These are phyloP conservation scores for Aspergillus pseudoterreus DNA, from an alignment of 2,329 filamentous ascomycete genomes.

Conservation along the genomic window DNA sequence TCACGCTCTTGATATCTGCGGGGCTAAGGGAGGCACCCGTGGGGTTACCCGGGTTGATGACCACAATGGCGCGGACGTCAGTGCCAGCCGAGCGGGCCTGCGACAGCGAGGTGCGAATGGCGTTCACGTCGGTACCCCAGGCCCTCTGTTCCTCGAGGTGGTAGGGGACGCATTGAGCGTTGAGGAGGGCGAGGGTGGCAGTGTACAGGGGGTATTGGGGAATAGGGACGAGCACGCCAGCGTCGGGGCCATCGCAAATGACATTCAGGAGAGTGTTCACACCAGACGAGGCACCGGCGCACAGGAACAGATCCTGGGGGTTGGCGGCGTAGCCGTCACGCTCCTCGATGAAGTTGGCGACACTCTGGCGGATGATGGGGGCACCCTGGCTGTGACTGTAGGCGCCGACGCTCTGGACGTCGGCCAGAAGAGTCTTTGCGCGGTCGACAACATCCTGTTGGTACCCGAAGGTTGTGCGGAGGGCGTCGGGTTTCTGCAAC, in stretches of 20 bases:
- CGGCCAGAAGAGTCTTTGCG: slow-evolving; percentile 73
- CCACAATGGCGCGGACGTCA: slow-evolving; percentile 87
- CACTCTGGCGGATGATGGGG: slow-evolving; percentile 78
- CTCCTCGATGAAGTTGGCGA: slow-evolving; percentile 88
- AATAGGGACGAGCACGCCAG: slow-evolving; percentile 88
- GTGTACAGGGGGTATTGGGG: slow-evolving; percentile 98
- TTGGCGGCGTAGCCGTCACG: slow-evolving; percentile 86
- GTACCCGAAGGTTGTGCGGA: slow-evolving; percentile 75
- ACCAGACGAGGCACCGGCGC: slow-evolving; percentile 84
- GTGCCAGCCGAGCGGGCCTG: slow-evolving; percentile 73
- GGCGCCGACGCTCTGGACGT: slow-evolving; percentile 87
- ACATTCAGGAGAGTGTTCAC: slow-evolving; percentile 91
- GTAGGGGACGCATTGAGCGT: slow-evolving; percentile 88
- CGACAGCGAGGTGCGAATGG: slow-evolving; percentile 69
- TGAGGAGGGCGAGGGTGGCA: slow-evolving; percentile 78
- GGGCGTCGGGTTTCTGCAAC: slow-evolving; percentile 76
- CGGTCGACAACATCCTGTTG: slow-evolving; percentile 83
- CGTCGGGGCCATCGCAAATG: slow-evolving; percentile 72
- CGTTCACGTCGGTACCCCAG: slow-evolving; percentile 84
- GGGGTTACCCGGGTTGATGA: slow-evolving; percentile 98
- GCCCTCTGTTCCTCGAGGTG: slow-evolving; percentile 79
- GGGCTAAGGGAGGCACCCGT: slow-evolving; percentile 82
- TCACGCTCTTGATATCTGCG: slow-evolving; percentile 75
- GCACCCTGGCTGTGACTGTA: slow-evolving; percentile 94
- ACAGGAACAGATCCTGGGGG: slow-evolving; percentile 80